These are phyloP conservation scores for Pyracantha coccinea DNA, from an alignment of 331 rosid species.

Conservation along the genomic window DNA sequence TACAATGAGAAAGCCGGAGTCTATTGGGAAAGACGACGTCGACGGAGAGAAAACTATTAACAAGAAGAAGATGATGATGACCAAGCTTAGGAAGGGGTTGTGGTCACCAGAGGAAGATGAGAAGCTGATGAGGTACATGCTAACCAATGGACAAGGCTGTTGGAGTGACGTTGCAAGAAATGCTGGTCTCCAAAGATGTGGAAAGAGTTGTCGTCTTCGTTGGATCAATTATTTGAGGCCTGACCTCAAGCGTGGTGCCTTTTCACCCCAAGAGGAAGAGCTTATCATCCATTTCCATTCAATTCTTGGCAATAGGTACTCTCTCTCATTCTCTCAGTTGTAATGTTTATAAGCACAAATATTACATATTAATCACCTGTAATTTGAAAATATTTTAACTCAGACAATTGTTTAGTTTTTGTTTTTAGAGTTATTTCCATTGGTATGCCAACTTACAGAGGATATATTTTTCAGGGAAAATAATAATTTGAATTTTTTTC, in stretches of 20 bases:
- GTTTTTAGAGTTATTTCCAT: no score
- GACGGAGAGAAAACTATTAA: background rate
- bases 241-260: slow-evolving; percentile 90
- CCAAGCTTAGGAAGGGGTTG: slow-evolving; percentile 60
- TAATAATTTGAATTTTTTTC: no score
- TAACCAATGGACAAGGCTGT: slow-evolving; percentile 88
- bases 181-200: slow-evolving; percentile 84
- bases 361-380: no score
- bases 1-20: slow-evolving; percentile 54
- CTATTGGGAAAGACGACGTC: slow-evolving; percentile 8
- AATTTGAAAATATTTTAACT: no score
- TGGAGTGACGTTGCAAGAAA: slow-evolving; percentile 92
- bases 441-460: no score
- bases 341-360: background rate
- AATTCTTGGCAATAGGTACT: slow-evolving; percentile 82
- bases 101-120: slow-evolving; percentile 99
- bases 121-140: slow-evolving; percentile 77
- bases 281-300: slow-evolving; percentile 79
- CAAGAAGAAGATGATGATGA: slow-evolving; percentile 14
- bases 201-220: slow-evolving; percentile 96
- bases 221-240: slow-evolving; percentile 96
- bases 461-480: no score
- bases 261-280: slow-evolving; percentile 69
- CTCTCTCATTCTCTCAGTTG: background rate
- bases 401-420: no score